A percentile compares a stretch with the other conserved stretches of the same genome.
Evolutionary conservation across 1,284 basidiomycete genomes (phyloP).

Genomic region (Mycosarcoma maydis): DNA sequence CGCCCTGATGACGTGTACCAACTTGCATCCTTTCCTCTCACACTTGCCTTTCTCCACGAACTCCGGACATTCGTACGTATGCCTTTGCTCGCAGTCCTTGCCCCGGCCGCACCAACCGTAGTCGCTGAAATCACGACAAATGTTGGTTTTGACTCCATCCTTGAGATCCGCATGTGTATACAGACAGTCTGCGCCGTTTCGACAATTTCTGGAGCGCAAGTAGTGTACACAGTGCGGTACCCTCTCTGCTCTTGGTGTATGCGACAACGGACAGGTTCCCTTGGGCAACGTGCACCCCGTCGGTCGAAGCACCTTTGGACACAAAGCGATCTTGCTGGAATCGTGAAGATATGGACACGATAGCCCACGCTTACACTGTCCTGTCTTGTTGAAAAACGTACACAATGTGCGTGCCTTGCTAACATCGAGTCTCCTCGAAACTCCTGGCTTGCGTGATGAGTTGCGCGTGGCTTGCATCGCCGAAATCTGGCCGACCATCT

Average conservation of each 20-base stretch:
- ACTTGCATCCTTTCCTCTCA: slow-evolving; percentile 44
- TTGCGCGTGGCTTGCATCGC: slow-evolving; percentile 46
- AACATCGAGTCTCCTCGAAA: slow-evolving; percentile 9
- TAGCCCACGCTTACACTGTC: slow-evolving; percentile 61
- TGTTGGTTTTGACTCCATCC: slow-evolving; percentile 21
- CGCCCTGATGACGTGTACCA: slow-evolving; percentile 56
- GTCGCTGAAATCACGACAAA: slow-evolving; percentile 56
- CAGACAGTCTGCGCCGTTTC: slow-evolving; percentile 57
- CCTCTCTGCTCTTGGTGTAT: slow-evolving; percentile 46
- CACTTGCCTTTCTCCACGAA: slow-evolving; percentile 59
- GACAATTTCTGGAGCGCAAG: slow-evolving; percentile 45
- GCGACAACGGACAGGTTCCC: slow-evolving; percentile 60
- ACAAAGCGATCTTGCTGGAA: slow-evolving; percentile 56
- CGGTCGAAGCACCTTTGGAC: slow-evolving; percentile 58
- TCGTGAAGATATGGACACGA: slow-evolving; percentile 63
- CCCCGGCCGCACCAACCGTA: slow-evolving; percentile 64
- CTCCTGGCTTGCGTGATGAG: slow-evolving; percentile 4
- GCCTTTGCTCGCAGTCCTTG: slow-evolving; percentile 44
- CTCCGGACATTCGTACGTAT: slow-evolving; percentile 64
- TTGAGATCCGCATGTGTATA: slow-evolving; percentile 53
- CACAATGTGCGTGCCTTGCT: slow-evolving; percentile 46
- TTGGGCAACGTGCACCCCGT: slow-evolving; percentile 52
- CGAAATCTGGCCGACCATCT: slow-evolving; percentile 50
- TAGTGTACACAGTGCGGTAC: slow-evolving; percentile 65
- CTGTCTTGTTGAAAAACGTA: slow-evolving; percentile 57